phyloP scores from a whole-genome alignment of 179 eudicot species.

The Silene coronaria region DNA sequence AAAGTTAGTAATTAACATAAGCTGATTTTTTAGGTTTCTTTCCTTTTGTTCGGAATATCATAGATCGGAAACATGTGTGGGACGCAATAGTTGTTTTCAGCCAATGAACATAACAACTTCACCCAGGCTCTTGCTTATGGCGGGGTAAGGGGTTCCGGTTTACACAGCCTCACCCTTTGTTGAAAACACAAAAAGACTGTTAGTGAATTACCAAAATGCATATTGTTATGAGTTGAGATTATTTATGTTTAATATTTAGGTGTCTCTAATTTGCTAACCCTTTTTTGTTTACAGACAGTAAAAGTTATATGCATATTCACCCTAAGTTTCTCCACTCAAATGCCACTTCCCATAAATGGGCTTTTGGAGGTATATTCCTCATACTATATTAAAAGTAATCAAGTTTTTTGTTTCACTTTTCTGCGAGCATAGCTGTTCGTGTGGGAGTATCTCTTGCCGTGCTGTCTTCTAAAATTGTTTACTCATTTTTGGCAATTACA shows the following conservation, averaged over 20 bases:
- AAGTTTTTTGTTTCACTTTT: constrained; percentile 7
- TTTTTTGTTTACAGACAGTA: constrained; percentile 41
- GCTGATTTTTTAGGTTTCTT: background rate
- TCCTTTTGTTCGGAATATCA: background rate
- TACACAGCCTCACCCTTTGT: background rate
- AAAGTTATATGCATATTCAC: constrained; percentile 64
- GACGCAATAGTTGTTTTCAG: background rate
- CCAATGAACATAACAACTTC: background rate
- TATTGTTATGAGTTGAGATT: too few relatives aligned
- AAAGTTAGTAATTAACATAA: constrained; percentile 38
- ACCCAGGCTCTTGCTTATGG: background rate
- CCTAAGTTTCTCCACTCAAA: constrained; percentile 91
- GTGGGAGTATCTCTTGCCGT: background rate
- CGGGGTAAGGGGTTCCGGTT: background rate
- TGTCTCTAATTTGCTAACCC: constrained; percentile 13
- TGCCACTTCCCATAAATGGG: constrained; percentile 99
- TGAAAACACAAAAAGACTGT: background rate
- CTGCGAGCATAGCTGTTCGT: constrained; percentile 3
- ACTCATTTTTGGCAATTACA: constrained; percentile 16
- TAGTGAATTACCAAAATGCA: background rate
- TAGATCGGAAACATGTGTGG: background rate
- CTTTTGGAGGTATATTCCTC: constrained; percentile 72
- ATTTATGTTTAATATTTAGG: background rate
- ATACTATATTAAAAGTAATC: constrained; percentile 6
- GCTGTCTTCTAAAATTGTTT: constrained; percentile 12